phyloP scores from a whole-genome alignment of 2,329 filamentous ascomycete genomes.

The Fusarium duplospermum region DNA sequence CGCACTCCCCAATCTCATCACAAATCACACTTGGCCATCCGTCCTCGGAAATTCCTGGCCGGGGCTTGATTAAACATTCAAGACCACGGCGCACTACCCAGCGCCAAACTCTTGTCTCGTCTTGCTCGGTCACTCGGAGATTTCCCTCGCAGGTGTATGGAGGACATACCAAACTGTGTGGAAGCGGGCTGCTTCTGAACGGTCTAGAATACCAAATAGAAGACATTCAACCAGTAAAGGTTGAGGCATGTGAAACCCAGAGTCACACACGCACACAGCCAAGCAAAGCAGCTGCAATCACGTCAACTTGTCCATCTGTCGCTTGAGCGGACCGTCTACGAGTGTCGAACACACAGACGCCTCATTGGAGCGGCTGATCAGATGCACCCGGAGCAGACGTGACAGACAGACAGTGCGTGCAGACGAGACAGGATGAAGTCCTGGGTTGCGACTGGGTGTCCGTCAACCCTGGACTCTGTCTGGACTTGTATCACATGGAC shows the following conservation, averaged over 20 bases:
- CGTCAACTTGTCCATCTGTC: neutral
- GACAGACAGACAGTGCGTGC: neutral
- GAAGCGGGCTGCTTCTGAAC: neutral
- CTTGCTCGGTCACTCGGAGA: neutral
- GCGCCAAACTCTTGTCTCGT: neutral
- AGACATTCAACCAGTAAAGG: neutral
- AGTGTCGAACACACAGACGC: neutral
- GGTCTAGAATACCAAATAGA: neutral
- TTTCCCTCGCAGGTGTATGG: neutral
- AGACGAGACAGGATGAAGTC: neutral
- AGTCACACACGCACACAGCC: neutral
- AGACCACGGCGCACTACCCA: neutral
- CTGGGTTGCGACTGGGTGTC: neutral
- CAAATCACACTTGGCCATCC: neutral
- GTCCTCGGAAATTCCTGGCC: neutral
- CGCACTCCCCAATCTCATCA: neutral
- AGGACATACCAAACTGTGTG: neutral
- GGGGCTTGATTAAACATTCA: neutral
- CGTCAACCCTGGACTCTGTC: neutral
- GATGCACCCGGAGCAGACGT: neutral
- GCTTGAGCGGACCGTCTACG: neutral
- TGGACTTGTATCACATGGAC: neutral
- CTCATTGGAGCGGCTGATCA: neutral
- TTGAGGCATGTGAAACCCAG: neutral
- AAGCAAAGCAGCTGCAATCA: neutral